Percentiles rank a stretch among this genome's conserved stretches.
These are phyloP conservation scores for Pichia inconspicua DNA, from an alignment of 1,139 yeast genomes.

Conservation along the genomic window DNA sequence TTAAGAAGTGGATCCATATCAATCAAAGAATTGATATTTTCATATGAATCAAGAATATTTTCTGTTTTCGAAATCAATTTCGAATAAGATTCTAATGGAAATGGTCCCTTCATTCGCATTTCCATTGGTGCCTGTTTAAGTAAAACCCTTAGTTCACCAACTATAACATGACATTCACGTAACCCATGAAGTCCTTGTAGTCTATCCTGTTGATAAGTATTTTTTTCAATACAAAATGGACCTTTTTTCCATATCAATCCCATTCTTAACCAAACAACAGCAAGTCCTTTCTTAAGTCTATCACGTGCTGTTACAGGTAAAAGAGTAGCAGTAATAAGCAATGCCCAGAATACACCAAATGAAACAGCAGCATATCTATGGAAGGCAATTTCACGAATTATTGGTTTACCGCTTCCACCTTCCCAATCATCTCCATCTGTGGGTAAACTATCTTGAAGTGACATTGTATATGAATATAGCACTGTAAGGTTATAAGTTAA, in stretches of 20 bases:
- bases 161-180: constrained; percentile 45
- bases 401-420: constrained; percentile 46
- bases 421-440: constrained; percentile 45
- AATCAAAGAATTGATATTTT: constrained; percentile 61
- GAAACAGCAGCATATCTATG: constrained; percentile 71
- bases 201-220: constrained; percentile 23
- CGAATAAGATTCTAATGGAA: constrained; percentile 48
- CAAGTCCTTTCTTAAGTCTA: constrained; percentile 55
- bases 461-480: constrained; percentile 64
- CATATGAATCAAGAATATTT: constrained; percentile 64
- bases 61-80: constrained; percentile 50
- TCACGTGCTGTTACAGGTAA: constrained; percentile 73
- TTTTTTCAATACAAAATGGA: constrained; percentile 30
- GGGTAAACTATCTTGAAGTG: constrained; percentile 40
- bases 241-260: constrained; percentile 79
- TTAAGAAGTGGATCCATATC: constrained; percentile 52
- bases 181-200: constrained; percentile 49
- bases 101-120: constrained; percentile 65
- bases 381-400: constrained; percentile 68
- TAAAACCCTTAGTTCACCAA: constrained; percentile 53
- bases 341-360: constrained; percentile 71
- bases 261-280: constrained; percentile 67
- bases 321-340: constrained; percentile 53
- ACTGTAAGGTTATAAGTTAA: constrained; percentile 76
- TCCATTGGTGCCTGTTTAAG: constrained; percentile 72